A percentile compares a stretch with the other conserved stretches of the same genome.
These are phyloP conservation scores for Neurospora tetrasperma DNA, from an alignment of 495 filamentous ascomycete genomes.

Conservation along the genomic window DNA sequence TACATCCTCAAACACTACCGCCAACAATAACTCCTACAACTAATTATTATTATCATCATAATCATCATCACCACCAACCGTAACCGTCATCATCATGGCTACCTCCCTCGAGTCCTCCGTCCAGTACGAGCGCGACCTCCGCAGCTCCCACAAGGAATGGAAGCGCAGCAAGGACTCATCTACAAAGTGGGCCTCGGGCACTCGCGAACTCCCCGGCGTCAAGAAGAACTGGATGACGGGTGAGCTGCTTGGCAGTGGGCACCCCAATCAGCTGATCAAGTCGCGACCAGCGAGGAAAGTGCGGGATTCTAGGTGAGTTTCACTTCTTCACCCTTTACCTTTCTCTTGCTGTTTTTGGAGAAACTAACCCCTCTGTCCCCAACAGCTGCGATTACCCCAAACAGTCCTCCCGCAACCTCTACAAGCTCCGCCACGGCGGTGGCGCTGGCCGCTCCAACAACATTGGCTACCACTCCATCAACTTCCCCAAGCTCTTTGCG, in stretches of 20 bases:
- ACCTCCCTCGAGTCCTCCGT: slow-evolving; percentile 8
- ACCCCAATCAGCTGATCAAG: slow-evolving; percentile 18
- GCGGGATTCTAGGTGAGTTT: slow-evolving; percentile 7
- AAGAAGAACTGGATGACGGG: slow-evolving; percentile 1
- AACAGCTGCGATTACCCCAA: not conserved
- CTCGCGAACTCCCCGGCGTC: slow-evolving; percentile 18
- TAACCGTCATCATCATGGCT: slow-evolving; percentile 9
- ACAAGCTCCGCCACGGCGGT: not conserved
- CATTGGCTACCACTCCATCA: slow-evolving; percentile 25
- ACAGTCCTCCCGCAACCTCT: not conserved
- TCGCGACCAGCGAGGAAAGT: slow-evolving; percentile 15
- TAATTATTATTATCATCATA: no score
- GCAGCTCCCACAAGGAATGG: slow-evolving; percentile 30
- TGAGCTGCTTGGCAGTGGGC: slow-evolving; percentile 7
- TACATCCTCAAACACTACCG: not conserved
- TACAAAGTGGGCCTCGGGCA: slow-evolving; percentile 33
- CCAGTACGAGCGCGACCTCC: slow-evolving; percentile 32
- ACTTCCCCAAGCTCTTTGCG: slow-evolving; percentile 24
- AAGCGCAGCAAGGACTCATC: slow-evolving; percentile 34
- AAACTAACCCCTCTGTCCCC: not conserved
- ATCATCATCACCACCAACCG: no score
- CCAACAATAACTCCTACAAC: no score
- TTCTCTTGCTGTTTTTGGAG: not conserved
- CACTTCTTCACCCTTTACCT: not conserved
- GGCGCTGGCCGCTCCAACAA: slow-evolving; percentile 9